Evolutionary conservation across 208 protist genomes (phyloP).

Genomic region (Acanthamoeba polyphaga): DNA sequence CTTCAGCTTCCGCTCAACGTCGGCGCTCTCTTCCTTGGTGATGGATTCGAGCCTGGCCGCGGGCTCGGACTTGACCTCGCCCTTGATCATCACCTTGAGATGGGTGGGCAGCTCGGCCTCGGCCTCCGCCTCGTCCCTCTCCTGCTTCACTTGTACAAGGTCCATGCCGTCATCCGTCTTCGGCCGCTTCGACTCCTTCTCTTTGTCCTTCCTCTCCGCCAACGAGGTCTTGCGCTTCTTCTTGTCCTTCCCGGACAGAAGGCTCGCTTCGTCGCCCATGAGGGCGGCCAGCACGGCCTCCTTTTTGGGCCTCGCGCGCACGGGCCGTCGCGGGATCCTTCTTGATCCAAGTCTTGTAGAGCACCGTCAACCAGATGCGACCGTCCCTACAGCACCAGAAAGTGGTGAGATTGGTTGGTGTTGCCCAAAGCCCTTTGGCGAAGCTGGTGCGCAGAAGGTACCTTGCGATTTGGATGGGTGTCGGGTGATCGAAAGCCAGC

Average conservation of each 20-base stretch:
- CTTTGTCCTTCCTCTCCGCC: neutral
- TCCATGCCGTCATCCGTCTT: conserved; percentile 37
- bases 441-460: neutral
- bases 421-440: neutral
- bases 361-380: conserved; percentile 32
- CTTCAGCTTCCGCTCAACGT: neutral
- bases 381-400: conserved; percentile 18
- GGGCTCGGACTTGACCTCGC: neutral
- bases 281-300: neutral
- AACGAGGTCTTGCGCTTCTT: neutral
- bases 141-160: conserved; percentile 33
- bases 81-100: neutral
- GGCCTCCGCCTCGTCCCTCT: conserved; percentile 11
- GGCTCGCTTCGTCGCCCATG: neutral
- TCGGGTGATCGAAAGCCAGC: conserved; percentile 36
- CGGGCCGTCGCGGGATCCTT: conserved; percentile 28
- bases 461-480: conserved; percentile 52
- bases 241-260: neutral
- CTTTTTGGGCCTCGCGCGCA: conserved; percentile 37
- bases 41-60: conserved; percentile 1
- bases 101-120: neutral
- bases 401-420: neutral
- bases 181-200: neutral
- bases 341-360: conserved; percentile 71
- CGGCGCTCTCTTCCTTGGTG: neutral